Evolutionary conservation across 768 basidiomycete species (phyloP).

Genomic region (Chalciporus pseudorubinellus): DNA sequence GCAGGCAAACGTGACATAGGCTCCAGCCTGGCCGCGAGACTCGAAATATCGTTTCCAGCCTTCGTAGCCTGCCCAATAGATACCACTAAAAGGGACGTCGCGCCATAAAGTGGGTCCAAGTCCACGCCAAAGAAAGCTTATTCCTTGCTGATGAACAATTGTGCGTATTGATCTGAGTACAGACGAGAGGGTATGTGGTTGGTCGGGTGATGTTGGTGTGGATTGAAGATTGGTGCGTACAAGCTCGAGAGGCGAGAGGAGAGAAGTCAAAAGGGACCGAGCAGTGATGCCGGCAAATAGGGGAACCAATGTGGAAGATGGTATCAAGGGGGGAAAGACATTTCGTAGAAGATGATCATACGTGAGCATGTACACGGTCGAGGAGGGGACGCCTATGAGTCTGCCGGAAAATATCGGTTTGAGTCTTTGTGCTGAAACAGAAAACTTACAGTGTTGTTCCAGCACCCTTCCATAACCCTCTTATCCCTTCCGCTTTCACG

Average conservation of each 20-base stretch:
- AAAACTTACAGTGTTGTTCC: constrained; percentile 80
- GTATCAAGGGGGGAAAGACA: constrained; percentile 58
- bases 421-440: neutral
- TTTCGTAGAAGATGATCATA: constrained; percentile 83
- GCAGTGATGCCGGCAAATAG: constrained; percentile 81
- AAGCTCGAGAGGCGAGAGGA: constrained; percentile 88
- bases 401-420: constrained; percentile 38
- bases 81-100: constrained; percentile 94
- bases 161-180: constrained; percentile 61
- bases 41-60: constrained; percentile 65
- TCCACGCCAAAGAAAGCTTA: constrained; percentile 82
- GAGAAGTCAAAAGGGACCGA: constrained; percentile 72
- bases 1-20: constrained; percentile 78
- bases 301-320: constrained; percentile 56
- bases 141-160: constrained; percentile 62
- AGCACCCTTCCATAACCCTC: constrained; percentile 93
- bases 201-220: constrained; percentile 66
- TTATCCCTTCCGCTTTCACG: constrained; percentile 73
- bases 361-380: constrained; percentile 92
- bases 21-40: constrained; percentile 52
- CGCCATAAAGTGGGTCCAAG: constrained; percentile 92
- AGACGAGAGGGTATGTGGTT: constrained; percentile 75
- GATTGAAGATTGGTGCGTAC: constrained; percentile 92
- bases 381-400: constrained; percentile 86
- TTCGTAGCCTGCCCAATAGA: constrained; percentile 98